Percentiles rank a stretch among this genome's conserved stretches.
phyloP scores from a whole-genome alignment of 2,329 filamentous ascomycete genomes.

The Huntiella omanensis region DNA sequence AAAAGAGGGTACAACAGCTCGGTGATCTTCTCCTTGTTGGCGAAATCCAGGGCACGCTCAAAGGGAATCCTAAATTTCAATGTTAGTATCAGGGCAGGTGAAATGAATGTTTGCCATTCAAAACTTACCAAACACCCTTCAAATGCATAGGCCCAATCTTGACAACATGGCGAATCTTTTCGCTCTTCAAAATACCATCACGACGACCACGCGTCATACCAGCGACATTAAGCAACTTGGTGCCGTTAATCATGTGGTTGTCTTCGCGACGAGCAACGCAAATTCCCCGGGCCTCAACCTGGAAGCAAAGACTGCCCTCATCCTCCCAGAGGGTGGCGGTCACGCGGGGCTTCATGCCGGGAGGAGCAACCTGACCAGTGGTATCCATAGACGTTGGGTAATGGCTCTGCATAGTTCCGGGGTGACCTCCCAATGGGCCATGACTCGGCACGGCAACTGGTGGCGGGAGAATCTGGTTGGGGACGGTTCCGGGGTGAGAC shows the following conservation, averaged over 20 bases:
- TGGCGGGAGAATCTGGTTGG: constrained; percentile 52
- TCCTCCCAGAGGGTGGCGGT: constrained; percentile 97
- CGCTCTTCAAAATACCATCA: constrained; percentile 93
- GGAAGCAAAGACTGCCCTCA: constrained; percentile 91
- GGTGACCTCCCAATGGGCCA: constrained; percentile 29
- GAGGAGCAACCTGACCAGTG: constrained; percentile 81
- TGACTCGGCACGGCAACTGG: constrained; percentile 22
- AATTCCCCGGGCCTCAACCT: constrained; percentile 89
- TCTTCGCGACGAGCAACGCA: constrained; percentile 92
- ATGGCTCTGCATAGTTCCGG: constrained; percentile 35
- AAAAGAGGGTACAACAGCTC: constrained; percentile 89
- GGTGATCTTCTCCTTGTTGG: constrained; percentile 98
- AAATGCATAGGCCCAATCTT: constrained; percentile 99
- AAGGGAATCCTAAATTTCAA: constrained; percentile 64
- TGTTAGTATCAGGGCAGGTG: constrained; percentile 10
- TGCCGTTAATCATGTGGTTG: constrained; percentile 98
- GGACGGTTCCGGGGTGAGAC: constrained; percentile 47
- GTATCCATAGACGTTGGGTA: constrained; percentile 47
- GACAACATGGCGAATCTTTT: constrained; percentile 89
- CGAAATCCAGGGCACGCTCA: constrained; percentile 91
- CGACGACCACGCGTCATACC: constrained; percentile 93
- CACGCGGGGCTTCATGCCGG: constrained; percentile 88
- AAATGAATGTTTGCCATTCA: not conserved
- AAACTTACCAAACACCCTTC: constrained; percentile 78
- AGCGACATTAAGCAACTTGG: constrained; percentile 88